phyloP scores from a whole-genome alignment of 345 rosid species.

The Theobroma cacao region DNA sequence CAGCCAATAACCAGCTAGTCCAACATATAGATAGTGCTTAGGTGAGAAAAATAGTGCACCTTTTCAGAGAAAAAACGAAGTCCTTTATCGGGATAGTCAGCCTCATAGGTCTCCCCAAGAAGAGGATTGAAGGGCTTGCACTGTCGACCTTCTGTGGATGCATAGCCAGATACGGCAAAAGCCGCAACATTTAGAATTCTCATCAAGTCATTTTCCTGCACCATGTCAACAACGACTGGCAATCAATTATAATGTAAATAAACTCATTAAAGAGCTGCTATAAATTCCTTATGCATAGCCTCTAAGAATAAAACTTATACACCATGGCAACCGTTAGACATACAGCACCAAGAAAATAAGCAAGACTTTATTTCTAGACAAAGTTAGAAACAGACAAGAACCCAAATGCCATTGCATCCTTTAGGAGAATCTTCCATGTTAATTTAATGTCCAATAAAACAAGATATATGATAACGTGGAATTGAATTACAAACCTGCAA shows the following conservation, averaged over 20 bases:
- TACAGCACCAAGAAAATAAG: background rate
- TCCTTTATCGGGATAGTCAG: constrained; percentile 99
- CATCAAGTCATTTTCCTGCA: constrained; percentile 95
- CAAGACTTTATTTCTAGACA: background rate
- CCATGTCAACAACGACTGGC: constrained; percentile 24
- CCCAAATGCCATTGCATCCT: background rate
- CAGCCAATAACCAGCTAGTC: background rate
- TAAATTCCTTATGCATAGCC: background rate
- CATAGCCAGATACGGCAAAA: constrained; percentile 98
- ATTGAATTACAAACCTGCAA: background rate
- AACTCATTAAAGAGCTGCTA: background rate
- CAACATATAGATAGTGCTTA: background rate
- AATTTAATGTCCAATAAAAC: background rate
- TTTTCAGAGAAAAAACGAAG: constrained; percentile 93
- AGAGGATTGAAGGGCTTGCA: constrained; percentile 99
- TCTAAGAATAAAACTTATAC: background rate
- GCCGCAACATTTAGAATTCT: constrained; percentile 92
- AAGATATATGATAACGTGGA: background rate
- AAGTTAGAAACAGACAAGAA: background rate
- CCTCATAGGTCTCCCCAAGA: constrained; percentile 97
- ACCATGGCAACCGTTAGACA: background rate
- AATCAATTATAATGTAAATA: constrained; percentile 4
- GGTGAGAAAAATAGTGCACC: constrained; percentile 30
- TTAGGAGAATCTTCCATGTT: background rate
- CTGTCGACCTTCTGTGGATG: constrained; percentile 97